Evolutionary conservation across 768 basidiomycete species (phyloP), one percentile per base, ranked within the genome.

Genomic region (Tylopilus vinaceipallidus): DNA sequence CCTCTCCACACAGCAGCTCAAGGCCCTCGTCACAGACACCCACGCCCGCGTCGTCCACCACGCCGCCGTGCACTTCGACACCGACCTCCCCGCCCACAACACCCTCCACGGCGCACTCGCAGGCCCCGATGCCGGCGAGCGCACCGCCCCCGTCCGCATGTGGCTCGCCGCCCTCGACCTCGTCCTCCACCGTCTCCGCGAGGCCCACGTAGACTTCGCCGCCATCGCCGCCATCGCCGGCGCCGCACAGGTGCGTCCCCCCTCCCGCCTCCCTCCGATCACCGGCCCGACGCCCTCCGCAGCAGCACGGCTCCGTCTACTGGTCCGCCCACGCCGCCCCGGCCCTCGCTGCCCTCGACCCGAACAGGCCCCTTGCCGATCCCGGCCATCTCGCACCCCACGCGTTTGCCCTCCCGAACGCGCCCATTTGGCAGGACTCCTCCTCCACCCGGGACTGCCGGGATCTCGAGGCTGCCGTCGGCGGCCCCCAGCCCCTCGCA

Each of bases 131-230:
- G 22, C 17, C 3, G 45, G 45, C 19, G 19, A 30, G 26, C 46
- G 40, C 45, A 3, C 38, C 11, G 33, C 50, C n/a, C 50, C 50
- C 7, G 45, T 51, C 8, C 32, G 24, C 37, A 51, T 51, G 45
- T 51, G 50, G 50, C 50, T 51, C 50, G 45, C 40, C 9, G 50
- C 50, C 45, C 12, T 51, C 38, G 50, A 51, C 14, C 45, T 48
- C 50, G 12, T 41, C 38, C 0, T 51, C 3, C 20, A 3, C 32
- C 50, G 50, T 11, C 4, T 51, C 10, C 20, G 27, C 2, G 38
- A 22, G 0, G 24, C 45, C 1, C 45, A 33, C 6, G 13, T 51
- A 14, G 45, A 51, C 45, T 26, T 51, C 5, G 30, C 3, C 5
- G 16, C 24, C 20, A 12, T 49, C 50, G 46, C 4, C 1, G 50